Base-by-base conservation (phyloP, 306 rosid genomes). In the Fragaria nilgerrensis region DNA sequence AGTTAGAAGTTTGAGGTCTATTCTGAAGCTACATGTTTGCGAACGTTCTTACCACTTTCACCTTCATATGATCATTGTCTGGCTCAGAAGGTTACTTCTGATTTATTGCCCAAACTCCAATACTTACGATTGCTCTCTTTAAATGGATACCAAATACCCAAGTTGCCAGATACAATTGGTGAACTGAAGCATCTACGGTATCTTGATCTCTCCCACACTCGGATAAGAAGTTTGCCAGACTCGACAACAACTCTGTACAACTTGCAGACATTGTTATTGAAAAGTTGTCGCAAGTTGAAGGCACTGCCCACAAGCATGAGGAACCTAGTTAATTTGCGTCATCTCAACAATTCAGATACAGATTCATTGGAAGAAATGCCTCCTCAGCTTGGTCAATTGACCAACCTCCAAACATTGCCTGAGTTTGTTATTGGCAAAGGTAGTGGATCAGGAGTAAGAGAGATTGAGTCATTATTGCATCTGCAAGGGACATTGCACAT, bases 101-200 rank as follows among this genome's bases (percentile, higher is more conserved):
- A 68, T 0, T 14, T 56, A 14, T 23, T 77, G 7, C 69, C 68
- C 2, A 56, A 56, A 15, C 41, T 77, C 3, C 78, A 65, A 23
- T 43, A 5, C 49, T 59, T 80, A 3, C 32, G 72, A 3, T 36
- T 76, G 50, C 73, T 76, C 41, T 64, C 65, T n/a, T 0, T 65
- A 9, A 3, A 22, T 10, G 27, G 67, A 2, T 52, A 55, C 1
- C 25, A 8, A 9, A 56, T 41, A 20, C 16, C 5, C n/a, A 2
- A 68, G 32, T 1, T 82, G 17, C 73, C 73, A 0, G 15, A 19
- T 25, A 62, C 70, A 14, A 29, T 81, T 1, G 59, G 39, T 22
- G 22, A 71, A 52, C n/a, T 77, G 22, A 77, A 50, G 58, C 76
- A 58, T 43, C 36, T 68, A 1, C 85, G 82, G 12, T 68, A 68